Percentiles rank a stretch among this genome's conserved stretches.
These are phyloP conservation scores for Fusarium falciforme DNA, from an alignment of 2,329 filamentous ascomycete genomes.

Conservation along the genomic window DNA sequence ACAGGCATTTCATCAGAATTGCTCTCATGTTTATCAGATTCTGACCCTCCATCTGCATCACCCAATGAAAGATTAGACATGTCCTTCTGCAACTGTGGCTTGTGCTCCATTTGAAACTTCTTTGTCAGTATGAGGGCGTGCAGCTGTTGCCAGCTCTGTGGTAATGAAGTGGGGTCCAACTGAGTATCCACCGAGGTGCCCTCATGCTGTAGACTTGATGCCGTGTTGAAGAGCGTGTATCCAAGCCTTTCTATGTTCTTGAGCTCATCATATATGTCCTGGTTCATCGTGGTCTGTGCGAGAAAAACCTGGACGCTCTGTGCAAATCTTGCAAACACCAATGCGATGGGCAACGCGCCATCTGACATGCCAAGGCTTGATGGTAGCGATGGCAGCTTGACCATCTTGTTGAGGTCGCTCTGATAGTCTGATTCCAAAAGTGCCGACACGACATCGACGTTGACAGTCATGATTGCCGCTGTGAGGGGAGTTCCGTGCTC, in stretches of 20 bases:
- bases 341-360: not conserved
- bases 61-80: not conserved
- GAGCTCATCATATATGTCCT: not conserved
- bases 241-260: not conserved
- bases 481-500: slow-evolving; percentile 3
- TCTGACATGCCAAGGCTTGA: not conserved
- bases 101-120: not conserved
- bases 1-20: not conserved
- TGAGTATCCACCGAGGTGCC: not conserved
- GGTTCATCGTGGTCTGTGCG: not conserved
- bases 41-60: not conserved
- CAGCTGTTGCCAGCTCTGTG: not conserved
- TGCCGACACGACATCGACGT: not conserved
- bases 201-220: not conserved
- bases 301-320: not conserved
- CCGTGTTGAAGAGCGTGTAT: not conserved
- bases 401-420: not conserved
- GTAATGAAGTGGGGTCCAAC: not conserved
- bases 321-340: not conserved
- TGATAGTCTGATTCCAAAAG: slow-evolving; percentile 3
- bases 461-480: not conserved
- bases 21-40: not conserved
- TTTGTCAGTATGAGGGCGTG: not conserved
- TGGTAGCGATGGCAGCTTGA: not conserved
- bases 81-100: not conserved